phyloP scores from a whole-genome alignment of 2,329 filamentous ascomycete species.

The Tricladium varicosporioides region DNA sequence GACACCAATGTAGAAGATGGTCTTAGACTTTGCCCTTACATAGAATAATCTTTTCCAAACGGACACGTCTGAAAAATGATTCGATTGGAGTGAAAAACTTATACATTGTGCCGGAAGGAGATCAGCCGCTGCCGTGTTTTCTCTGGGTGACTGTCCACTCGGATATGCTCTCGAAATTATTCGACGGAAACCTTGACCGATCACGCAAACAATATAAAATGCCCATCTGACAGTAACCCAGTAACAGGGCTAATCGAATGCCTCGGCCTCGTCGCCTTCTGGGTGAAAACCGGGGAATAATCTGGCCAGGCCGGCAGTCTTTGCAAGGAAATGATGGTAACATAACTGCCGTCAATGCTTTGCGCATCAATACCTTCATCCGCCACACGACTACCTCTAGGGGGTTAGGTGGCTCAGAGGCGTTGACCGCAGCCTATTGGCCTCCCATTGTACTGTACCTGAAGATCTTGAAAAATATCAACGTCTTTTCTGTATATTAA shows the following conservation, averaged over 20 bases:
- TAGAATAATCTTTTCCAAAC: constrained; percentile 52
- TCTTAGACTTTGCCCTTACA: neutral
- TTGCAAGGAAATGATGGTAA: neutral
- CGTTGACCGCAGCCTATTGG: neutral
- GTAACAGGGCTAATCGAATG: neutral
- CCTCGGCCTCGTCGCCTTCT: neutral
- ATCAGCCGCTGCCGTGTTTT: constrained; percentile 16
- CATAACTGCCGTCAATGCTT: constrained; percentile 9
- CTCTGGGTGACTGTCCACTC: constrained; percentile 8
- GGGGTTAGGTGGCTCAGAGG: too few relatives aligned
- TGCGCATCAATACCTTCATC: neutral
- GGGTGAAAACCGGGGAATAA: neutral
- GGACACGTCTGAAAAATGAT: constrained; percentile 47
- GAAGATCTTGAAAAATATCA: constrained; percentile 6
- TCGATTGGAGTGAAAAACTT: constrained; percentile 37
- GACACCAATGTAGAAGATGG: neutral
- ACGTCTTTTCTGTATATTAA: constrained; percentile 5
- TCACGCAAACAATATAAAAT: constrained; percentile 15
- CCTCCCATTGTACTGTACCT: constrained; percentile 3
- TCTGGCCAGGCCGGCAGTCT: neutral
- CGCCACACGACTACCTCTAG: neutral
- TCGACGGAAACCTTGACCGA: constrained; percentile 9
- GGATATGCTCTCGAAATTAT: constrained; percentile 15
- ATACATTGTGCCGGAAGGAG: constrained; percentile 17
- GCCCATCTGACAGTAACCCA: neutral